phyloP scores from a whole-genome alignment of 345 rosid species.

The Ailanthus altissimus region DNA sequence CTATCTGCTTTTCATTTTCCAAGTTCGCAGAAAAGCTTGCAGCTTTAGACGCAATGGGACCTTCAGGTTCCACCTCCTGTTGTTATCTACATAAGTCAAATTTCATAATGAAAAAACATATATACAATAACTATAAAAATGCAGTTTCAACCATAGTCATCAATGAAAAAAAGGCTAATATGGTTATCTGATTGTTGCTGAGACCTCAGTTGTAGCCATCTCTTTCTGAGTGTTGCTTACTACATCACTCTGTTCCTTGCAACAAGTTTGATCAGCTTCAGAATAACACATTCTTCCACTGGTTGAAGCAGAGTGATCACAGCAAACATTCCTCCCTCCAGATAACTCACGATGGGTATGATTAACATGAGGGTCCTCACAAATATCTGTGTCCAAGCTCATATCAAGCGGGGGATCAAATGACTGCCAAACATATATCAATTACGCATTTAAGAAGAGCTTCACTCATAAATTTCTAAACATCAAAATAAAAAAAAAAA shows the following conservation, averaged over 20 bases:
- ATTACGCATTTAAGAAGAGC: slow-evolving; percentile 17
- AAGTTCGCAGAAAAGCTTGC: slow-evolving; percentile 28
- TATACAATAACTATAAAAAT: slow-evolving; percentile 18
- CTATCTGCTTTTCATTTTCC: slow-evolving; percentile 29
- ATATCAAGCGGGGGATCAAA: slow-evolving; percentile 97
- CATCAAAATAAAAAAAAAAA: not conserved
- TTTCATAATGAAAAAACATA: slow-evolving; percentile 41
- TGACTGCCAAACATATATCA: slow-evolving; percentile 57
- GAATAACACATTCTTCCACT: slow-evolving; percentile 43
- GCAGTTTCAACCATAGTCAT: slow-evolving; percentile 15
- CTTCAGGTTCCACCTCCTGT: slow-evolving; percentile 61
- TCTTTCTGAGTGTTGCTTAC: slow-evolving; percentile 27
- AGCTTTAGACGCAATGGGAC: slow-evolving; percentile 28
- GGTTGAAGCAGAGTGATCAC: slow-evolving; percentile 42
- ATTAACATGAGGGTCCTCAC: slow-evolving; percentile 45
- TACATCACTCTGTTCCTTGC: slow-evolving; percentile 31
- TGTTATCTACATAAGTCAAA: slow-evolving; percentile 51
- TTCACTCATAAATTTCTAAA: slow-evolving; percentile 9
- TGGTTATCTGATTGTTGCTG: slow-evolving; percentile 9
- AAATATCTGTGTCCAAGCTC: slow-evolving; percentile 67
- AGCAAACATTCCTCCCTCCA: slow-evolving; percentile 45
- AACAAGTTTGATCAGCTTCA: slow-evolving; percentile 25
- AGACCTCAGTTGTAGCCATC: slow-evolving; percentile 39
- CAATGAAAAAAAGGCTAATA: slow-evolving; percentile 17
- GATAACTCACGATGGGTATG: slow-evolving; percentile 44